A percentile compares a stretch with the other conserved stretches of the same genome.
phyloP scores from a whole-genome alignment of 2,329 filamentous ascomycete genomes.

The Diaporthe capsici region DNA sequence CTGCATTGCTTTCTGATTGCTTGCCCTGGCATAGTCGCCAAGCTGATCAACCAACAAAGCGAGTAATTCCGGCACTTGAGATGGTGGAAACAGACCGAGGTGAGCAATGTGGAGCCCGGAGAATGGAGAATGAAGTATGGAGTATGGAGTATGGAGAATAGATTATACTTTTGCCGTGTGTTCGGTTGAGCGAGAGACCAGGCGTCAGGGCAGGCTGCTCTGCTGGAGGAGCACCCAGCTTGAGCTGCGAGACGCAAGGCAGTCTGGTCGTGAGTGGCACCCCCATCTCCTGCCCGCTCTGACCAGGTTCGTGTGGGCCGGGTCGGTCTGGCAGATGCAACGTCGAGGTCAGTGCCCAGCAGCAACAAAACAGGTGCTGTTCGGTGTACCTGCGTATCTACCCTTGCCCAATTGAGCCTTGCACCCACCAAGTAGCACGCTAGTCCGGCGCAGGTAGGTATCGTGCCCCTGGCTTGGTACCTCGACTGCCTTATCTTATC shows the following conservation, averaged over 20 bases:
- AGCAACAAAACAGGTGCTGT: background rate
- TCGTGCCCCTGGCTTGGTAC: background rate
- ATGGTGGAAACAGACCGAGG: slow-evolving; percentile 18
- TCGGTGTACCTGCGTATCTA: background rate
- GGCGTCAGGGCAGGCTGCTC: background rate
- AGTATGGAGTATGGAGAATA: slow-evolving; percentile 12
- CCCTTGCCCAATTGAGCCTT: too few relatives aligned
- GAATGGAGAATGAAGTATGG: background rate
- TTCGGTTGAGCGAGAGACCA: slow-evolving; percentile 11
- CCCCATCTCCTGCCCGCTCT: slow-evolving; percentile 4
- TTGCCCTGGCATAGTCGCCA: slow-evolving; percentile 27
- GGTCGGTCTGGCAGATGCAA: slow-evolving; percentile 15
- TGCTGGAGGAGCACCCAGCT: background rate
- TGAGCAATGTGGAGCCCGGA: slow-evolving; percentile 5
- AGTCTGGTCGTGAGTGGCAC: background rate
- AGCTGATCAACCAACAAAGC: slow-evolving; percentile 31
- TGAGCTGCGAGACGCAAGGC: background rate
- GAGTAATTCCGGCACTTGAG: slow-evolving; percentile 30
- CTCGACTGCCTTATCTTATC: slow-evolving; percentile 24
- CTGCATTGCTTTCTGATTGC: slow-evolving; percentile 6
- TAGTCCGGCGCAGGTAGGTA: background rate
- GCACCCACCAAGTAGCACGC: background rate
- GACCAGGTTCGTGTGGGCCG: slow-evolving; percentile 7
- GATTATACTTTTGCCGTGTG: background rate
- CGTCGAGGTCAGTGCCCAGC: slow-evolving; percentile 20